Evolutionary conservation across 148 eudicot genomes (phyloP).

Genomic region (Hydrangea macrophylla): DNA sequence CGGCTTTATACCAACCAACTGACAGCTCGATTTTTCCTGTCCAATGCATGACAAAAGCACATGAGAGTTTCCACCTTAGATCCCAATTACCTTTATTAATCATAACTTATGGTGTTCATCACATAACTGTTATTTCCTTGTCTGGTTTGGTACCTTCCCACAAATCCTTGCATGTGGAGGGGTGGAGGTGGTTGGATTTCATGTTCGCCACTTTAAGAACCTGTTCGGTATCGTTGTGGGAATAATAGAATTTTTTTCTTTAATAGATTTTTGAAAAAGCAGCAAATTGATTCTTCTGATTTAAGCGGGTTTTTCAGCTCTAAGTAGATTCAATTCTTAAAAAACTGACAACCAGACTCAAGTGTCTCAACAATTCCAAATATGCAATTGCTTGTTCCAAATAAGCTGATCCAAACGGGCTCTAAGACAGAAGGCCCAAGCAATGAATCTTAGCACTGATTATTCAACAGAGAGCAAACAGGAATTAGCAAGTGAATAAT

Average conservation of each 20-base stretch:
- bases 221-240: too few species aligned
- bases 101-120: not conserved
- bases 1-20: slow-evolving; percentile 1
- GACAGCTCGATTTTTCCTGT: slow-evolving; percentile 20
- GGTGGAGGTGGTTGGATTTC: not conserved
- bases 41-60: slow-evolving; percentile 10
- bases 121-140: not conserved
- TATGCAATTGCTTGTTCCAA: too few species aligned
- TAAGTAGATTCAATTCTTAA: too few species aligned
- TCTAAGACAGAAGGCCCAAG: not conserved
- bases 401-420: too few species aligned
- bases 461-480: not conserved
- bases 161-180: too few species aligned
- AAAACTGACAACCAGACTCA: too few species aligned
- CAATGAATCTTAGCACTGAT: too few species aligned
- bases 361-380: too few species aligned
- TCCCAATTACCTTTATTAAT: not conserved
- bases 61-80: not conserved
- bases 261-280: too few species aligned
- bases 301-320: too few species aligned
- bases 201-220: not conserved
- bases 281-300: too few species aligned
- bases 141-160: not conserved
- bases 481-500: not conserved
- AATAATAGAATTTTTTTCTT: too few species aligned